Evolutionary conservation across 2,329 filamentous ascomycete genomes (phyloP).

Genomic region (Fusarium secorum): DNA sequence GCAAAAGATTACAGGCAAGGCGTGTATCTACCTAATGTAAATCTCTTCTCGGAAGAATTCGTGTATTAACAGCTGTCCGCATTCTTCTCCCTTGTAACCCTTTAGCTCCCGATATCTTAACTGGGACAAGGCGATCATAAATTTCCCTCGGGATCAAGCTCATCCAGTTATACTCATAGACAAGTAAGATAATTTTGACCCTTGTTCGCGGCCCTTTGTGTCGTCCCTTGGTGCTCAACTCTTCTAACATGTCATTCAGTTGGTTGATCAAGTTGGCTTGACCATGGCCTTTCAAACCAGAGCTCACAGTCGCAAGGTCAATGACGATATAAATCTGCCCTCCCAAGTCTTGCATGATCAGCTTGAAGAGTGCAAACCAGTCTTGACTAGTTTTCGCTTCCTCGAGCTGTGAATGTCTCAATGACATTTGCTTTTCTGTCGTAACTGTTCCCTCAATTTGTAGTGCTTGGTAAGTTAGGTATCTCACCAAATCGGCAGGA

Average conservation of each 20-base stretch:
- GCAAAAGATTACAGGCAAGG: neutral
- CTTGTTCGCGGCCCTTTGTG: neutral
- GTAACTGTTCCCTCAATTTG: neutral
- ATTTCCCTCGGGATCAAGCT: neutral
- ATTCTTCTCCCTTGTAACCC: neutral
- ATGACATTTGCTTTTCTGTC: slow-evolving; percentile 3
- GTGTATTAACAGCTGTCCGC: neutral
- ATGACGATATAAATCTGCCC: slow-evolving; percentile 2
- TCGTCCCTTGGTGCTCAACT: fast-evolving
- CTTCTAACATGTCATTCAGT: neutral
- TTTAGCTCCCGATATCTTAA: neutral
- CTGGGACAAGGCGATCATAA: neutral
- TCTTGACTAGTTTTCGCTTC: fast-evolving
- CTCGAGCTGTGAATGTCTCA: neutral
- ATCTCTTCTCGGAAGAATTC: neutral
- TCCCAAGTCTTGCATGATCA: neutral
- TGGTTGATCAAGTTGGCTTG: neutral
- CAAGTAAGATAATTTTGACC: neutral
- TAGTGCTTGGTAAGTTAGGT: slow-evolving; percentile 1
- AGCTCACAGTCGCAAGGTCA: neutral
- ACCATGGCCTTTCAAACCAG: neutral
- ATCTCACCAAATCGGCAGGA: neutral
- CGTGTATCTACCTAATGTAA: fast-evolving
- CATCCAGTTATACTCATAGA: neutral
- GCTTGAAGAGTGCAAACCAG: neutral